Conservation (phyloP, 768 basidiomycete genomes). For the Pholiota molesta region DNA sequence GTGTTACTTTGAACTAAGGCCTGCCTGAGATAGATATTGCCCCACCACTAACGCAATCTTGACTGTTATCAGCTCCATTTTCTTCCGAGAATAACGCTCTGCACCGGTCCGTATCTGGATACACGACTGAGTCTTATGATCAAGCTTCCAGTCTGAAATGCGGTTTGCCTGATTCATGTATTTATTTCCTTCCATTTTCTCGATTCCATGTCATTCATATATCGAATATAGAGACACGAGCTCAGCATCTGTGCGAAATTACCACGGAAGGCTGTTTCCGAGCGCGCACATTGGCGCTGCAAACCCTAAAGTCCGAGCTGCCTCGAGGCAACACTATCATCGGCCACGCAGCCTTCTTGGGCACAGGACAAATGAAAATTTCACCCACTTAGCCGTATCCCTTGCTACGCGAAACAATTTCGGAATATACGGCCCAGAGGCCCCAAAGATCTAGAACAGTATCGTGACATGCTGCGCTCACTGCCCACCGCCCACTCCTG, state of each 20-base stretch:
- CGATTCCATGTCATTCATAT: background rate
- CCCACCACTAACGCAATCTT: background rate
- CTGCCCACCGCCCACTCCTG: background rate
- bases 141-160: background rate
- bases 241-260: background rate
- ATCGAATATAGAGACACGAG: background rate
- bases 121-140: too few species aligned
- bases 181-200: too few species aligned
- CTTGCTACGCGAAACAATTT: background rate
- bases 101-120: background rate
- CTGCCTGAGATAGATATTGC: background rate
- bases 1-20: slow-evolving; percentile 1
- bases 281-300: background rate
- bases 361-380: background rate
- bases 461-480: background rate
- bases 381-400: background rate
- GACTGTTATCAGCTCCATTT: background rate
- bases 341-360: background rate
- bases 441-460: background rate
- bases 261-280: background rate
- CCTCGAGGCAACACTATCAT: slow-evolving; percentile 6
- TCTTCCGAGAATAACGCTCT: background rate
- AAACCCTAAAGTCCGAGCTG: background rate
- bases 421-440: background rate
- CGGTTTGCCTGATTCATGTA: background rate